Evolutionary conservation across 257 asterid genomes (phyloP).

Genomic region (Haberlea rhodopensis): DNA sequence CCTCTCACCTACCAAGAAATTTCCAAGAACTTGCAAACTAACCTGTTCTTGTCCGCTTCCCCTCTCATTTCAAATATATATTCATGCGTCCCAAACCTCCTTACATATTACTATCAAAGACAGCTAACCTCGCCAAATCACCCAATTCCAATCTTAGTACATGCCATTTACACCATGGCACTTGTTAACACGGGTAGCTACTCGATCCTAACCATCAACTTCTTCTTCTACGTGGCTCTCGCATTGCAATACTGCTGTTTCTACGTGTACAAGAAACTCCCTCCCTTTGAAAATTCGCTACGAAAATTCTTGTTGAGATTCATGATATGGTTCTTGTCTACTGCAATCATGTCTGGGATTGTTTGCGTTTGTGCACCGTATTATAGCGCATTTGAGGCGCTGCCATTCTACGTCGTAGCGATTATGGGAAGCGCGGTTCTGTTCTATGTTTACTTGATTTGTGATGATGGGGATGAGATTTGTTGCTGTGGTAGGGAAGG

Average conservation of each 20-base stretch:
- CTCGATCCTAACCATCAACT: background rate
- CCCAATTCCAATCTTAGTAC: background rate
- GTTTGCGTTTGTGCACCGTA: background rate
- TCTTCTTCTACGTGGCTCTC: background rate
- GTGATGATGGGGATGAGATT: background rate
- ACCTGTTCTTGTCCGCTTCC: too few species aligned
- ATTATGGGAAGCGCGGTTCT: background rate
- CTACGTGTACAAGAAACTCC: background rate
- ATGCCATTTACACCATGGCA: background rate
- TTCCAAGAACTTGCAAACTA: too few species aligned
- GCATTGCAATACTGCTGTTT: background rate
- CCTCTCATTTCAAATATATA: too few species aligned
- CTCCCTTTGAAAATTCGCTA: background rate
- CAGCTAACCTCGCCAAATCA: background rate
- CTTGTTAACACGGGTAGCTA: background rate
- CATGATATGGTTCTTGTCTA: background rate
- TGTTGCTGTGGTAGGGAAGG: background rate
- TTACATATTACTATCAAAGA: too few species aligned
- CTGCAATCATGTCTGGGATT: background rate
- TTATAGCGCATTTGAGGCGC: background rate
- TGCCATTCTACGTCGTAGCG: background rate
- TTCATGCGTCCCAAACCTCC: background rate
- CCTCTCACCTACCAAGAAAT: background rate
- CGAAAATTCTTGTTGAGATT: background rate
- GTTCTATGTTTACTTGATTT: background rate